Base-by-base conservation (phyloP, 257 asterid genomes). In the Knoxia roxburghii region DNA sequence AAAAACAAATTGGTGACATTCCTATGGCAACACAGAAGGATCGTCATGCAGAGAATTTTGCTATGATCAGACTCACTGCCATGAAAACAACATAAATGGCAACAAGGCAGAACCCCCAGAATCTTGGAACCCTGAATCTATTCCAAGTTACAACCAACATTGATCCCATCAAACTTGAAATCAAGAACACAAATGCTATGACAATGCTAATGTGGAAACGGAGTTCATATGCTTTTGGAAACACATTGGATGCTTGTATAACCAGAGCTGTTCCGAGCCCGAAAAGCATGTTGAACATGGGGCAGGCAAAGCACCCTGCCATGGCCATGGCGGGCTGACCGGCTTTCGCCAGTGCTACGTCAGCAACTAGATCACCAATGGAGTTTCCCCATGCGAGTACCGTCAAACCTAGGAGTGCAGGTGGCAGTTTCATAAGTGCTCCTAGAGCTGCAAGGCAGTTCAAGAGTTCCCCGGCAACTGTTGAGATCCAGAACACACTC, bases 261-360 rank as follows among this genome's bases (percentile, higher is more conserved):
- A 86, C 96, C 64, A 94, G 73, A 59, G 88, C 97, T 6, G 96
- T 82, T 48, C 99, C 99, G 11, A 90, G 93, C 46, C 99, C 99
- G 13, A 94, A 86, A 26, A 90, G 90, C 99, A 94, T 87, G 82
- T 94, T 94, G 77, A 94, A 94, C 99, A 94, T 94, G 0, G 99
- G 99, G 55, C 99, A 85, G 0, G 95, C 99, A 35, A 94, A 94
- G 88, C 99, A 94, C 17, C 99, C 96, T 0, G 97, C 99, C 99
- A 94, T 90, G 30, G 97, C 99, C 99, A 94, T 90, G 7, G 99
- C 99, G 0, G 99, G 99, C 61, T 90, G 97, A 33, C 97, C 97
- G 0, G 99, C 96, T 79, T 81, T 90, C 23, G 97, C 96, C 2
- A 94, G 93, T 2, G 96, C 95, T 60, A 94, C 96, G 12, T 94